Base-by-base conservation (phyloP, 23 red algal genomes). In the Pyropia haitanensis region DNA sequence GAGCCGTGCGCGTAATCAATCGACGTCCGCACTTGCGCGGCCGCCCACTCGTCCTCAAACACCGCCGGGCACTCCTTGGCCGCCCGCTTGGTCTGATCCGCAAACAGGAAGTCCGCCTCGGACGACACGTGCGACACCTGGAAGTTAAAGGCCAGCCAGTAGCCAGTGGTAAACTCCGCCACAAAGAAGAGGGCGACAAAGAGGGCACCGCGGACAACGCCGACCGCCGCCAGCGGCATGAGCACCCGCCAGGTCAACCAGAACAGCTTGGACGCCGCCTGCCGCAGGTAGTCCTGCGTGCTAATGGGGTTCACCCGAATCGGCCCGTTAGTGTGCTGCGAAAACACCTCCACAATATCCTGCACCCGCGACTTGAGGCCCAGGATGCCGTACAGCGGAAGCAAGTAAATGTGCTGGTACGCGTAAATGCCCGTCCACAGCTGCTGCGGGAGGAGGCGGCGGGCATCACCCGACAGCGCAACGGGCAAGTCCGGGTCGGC, bases 121-220 rank as follows among this genome's bases (percentile, higher is more conserved):
- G 32, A 50, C 8, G 75, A 72, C 24, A 91, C 63, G 54, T 91
- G 87, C 23, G 69, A 77, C 27, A 91, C 87, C 77, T 91, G 87
- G 32, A 91, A 91, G 66, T 91, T 91, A 56, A 76, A 78, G 25
- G 87, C 76, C 71, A 91, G 71, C 77, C 77, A 91, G 58, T 91
- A 91, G 53, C 87, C 87, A 30, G 79, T 84, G 20, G 62, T 75
- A 16, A 91, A 54, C 52, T 91, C 87, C 22, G 61, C 50, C 29
- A 70, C 54, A 15, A 77, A 16, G 46, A 80, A 73, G 24, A 91
- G 71, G 12, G 34, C 46, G 22, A 55, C 17, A 60, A 90, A 51
- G 14, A 27, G n/a, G 63, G 18, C 18, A 4, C 39, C 39, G 39
- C 39, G 39, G 39, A 46, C 39, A 46, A 12, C 39, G 5, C 39